A percentile compares a stretch with the other conserved stretches of the same genome.
phyloP scores from a whole-genome alignment of 495 filamentous ascomycete genomes.

The Hyaloscypha variabilis region DNA sequence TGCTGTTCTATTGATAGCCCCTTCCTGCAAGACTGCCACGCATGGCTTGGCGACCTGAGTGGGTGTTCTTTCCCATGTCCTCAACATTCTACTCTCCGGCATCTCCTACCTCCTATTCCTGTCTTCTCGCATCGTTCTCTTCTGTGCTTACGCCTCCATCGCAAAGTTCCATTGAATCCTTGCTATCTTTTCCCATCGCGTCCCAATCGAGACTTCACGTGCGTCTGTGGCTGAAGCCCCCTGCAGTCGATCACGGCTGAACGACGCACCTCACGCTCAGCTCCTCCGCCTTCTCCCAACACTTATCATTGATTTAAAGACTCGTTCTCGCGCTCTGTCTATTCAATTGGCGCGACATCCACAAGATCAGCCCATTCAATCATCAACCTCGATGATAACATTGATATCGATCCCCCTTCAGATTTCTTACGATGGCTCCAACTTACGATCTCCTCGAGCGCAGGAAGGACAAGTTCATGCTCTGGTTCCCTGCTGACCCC shows the following conservation, averaged over 20 bases:
- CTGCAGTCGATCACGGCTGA: slow-evolving; percentile 3
- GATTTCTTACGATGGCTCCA: neutral
- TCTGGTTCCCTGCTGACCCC: slow-evolving; percentile 31
- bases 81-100: too few species aligned
- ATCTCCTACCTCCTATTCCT: too few species aligned
- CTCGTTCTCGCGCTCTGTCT: neutral
- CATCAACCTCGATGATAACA: neutral
- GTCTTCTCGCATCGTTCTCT: neutral
- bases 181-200: neutral
- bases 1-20: too few species aligned
- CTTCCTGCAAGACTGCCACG: too few species aligned
- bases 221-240: slow-evolving; percentile 3
- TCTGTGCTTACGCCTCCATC: too few species aligned
- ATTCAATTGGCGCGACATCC: too few species aligned
- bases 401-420: too few species aligned
- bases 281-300: neutral
- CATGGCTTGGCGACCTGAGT: too few species aligned
- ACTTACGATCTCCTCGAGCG: slow-evolving; percentile 32
- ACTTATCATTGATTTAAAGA: neutral
- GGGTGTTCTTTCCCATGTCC: neutral
- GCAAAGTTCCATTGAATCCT: too few species aligned
- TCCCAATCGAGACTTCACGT: neutral
- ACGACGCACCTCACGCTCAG: neutral
- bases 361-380: too few species aligned
- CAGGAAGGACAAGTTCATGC: slow-evolving; percentile 31